These are phyloP conservation scores for Diaporthe sp. DNA, from an alignment of 2,329 filamentous ascomycete species.

Conservation along the genomic window DNA sequence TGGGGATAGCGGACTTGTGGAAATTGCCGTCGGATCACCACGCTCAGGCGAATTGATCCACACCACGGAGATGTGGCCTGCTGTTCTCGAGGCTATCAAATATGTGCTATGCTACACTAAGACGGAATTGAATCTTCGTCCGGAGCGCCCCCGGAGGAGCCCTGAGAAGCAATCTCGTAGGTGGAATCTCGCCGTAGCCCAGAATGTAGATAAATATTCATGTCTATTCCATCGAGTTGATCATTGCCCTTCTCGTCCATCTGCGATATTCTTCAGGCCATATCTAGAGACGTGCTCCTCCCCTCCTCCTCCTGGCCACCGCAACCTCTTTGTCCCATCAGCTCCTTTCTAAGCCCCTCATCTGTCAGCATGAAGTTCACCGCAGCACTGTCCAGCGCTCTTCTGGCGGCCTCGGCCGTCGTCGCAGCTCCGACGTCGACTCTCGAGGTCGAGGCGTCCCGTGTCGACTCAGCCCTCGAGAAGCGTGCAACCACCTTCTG, in stretches of 20 bases:
- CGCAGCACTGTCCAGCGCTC: background rate
- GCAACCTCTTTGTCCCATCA: background rate
- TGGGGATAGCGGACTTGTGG: constrained; percentile 9
- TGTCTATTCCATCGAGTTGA: background rate
- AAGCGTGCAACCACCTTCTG: constrained; percentile 36
- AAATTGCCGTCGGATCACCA: constrained; percentile 16
- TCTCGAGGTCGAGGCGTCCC: constrained; percentile 13
- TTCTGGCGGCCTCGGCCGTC: constrained; percentile 27
- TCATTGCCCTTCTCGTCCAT: constrained; percentile 20
- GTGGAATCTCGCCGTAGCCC: constrained; percentile 16
- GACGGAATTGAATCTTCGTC: constrained; percentile 8
- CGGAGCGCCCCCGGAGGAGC: background rate
- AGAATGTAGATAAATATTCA: constrained; percentile 12
- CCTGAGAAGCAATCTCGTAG: constrained; percentile 26
- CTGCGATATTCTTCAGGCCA: background rate
- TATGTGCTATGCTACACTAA: background rate
- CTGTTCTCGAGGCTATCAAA: background rate
- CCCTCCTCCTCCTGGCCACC: background rate
- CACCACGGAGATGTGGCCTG: constrained; percentile 22
- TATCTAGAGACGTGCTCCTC: background rate
- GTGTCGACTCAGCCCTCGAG: constrained; percentile 30
- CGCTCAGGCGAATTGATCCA: background rate
- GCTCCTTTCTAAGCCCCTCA: too few relatives aligned
- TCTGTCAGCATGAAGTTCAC: constrained; percentile 27
- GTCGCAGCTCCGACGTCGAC: constrained; percentile 26